Percentiles rank a stretch among this genome's conserved stretches.
Evolutionary conservation across 129 eudicot species (phyloP).

Genomic region (Deinandra increscens): DNA sequence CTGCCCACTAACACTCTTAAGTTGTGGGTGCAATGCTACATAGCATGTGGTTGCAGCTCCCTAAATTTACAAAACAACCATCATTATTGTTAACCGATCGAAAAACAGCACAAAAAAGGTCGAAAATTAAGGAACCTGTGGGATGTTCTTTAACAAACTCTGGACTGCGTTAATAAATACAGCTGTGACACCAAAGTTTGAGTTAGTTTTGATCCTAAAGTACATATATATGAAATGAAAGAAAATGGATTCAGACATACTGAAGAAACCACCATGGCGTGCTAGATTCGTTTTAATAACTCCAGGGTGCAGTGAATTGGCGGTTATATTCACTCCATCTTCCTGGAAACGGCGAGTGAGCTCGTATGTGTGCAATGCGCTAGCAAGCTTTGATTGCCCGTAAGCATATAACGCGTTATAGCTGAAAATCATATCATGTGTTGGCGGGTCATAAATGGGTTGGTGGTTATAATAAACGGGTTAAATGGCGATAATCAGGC

Average conservation of each 20-base stretch:
- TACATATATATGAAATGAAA: background rate
- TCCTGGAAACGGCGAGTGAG: constrained; percentile 61
- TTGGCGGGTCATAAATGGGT: too few species aligned
- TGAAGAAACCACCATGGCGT: constrained; percentile 40
- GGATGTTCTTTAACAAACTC: constrained; percentile 53
- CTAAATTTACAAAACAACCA: constrained; percentile 26
- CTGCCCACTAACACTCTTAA: constrained; percentile 68
- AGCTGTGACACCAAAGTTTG: constrained; percentile 25
- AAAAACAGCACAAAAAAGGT: too few species aligned
- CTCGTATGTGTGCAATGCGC: constrained; percentile 73
- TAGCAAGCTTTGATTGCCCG: constrained; percentile 93
- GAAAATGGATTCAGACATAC: constrained; percentile 24
- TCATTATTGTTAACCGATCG: background rate
- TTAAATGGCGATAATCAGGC: too few species aligned
- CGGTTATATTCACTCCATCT: constrained; percentile 64
- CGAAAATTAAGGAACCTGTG: constrained; percentile 45
- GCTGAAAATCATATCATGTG: constrained; percentile 38
- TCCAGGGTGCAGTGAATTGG: constrained; percentile 70
- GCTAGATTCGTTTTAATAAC: constrained; percentile 49
- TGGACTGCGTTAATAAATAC: constrained; percentile 28
- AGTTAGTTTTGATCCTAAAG: background rate
- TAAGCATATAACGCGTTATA: constrained; percentile 52
- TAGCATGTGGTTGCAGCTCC: constrained; percentile 92
- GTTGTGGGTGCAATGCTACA: constrained; percentile 74
- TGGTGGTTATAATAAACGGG: too few species aligned